Base-by-base conservation (phyloP, 1,139 yeast species). In the Hansenula lynferdii region DNA sequence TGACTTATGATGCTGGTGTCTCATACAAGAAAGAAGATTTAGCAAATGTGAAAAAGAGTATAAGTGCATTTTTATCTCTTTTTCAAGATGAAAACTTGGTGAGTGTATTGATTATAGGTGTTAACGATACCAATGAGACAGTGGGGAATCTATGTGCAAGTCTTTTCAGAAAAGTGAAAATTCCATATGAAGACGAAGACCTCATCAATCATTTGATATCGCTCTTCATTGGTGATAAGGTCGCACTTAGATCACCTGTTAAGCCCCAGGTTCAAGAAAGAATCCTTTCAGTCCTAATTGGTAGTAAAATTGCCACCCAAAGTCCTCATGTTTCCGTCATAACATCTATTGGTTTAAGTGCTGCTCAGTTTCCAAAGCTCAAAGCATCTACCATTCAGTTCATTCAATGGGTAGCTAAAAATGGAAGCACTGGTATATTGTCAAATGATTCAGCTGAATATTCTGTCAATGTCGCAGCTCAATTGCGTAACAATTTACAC, bases 1-100 rank as follows among this genome's bases (percentile, higher is more conserved):
- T 86, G 51, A 80, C 86, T 0, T 70, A 70, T 38, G 76, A 76
- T 45, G 86, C 94, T 6, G 87, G 90, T n/a, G 75, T 79, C 0
- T 56, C 72, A 0, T 77, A 73, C 51, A 72, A 72, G 32, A 64
- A 74, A 2, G 67, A 69, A 1, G 78, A 73, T 20, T 59, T 85
- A 29, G 48, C 64, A 2, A 54, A 50, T 0, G 72, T 72, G 28
- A 85, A 82, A 51, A 63, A 60, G 12, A 67, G 72, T 3, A 61
- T 74, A 2, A 38, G 72, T 10, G 54, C 56, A 28, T 64, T 75
- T 35, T 31, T 72, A 5, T 62, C 69, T 6, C 64, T 70, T 0
- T 73, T 80, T 42, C 45, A 53, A 23, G 58, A 55, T 24, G 47
- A 48, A 5, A 42, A 53, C 24, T 50, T 69, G 22, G 54, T 67